Evolutionary conservation across 768 basidiomycete species (phyloP).

Genomic region (Trichaptum fuscoviolaceum): DNA sequence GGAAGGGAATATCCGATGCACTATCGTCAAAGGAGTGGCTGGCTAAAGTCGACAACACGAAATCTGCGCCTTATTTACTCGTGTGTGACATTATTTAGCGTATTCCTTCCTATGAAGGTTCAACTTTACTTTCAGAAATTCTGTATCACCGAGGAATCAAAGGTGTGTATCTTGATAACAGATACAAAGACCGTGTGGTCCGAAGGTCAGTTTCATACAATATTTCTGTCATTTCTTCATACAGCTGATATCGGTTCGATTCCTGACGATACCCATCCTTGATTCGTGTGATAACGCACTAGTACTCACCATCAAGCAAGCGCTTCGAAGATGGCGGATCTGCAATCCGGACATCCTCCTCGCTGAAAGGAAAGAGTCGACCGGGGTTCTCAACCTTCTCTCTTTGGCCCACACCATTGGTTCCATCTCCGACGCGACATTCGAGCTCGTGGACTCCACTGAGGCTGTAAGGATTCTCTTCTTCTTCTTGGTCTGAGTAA

Average conservation of each 20-base stretch:
- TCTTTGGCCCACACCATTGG: constrained; percentile 59
- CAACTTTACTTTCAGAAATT: constrained; percentile 49
- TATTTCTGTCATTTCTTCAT: neutral
- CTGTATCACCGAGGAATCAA: constrained; percentile 46
- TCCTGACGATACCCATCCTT: neutral
- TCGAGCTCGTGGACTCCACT: constrained; percentile 53
- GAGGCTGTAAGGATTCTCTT: constrained; percentile 45
- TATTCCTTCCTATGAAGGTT: constrained; percentile 8
- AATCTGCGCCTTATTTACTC: constrained; percentile 64
- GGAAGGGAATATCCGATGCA: constrained; percentile 49
- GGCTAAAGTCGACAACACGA: constrained; percentile 53
- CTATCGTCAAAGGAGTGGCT: constrained; percentile 72
- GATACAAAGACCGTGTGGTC: constrained; percentile 73
- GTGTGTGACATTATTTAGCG: constrained; percentile 38
- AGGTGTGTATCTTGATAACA: constrained; percentile 55
- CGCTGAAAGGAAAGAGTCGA: constrained; percentile 48
- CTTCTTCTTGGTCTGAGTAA: constrained; percentile 1
- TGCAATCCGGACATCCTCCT: constrained; percentile 38
- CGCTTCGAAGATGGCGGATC: constrained; percentile 66
- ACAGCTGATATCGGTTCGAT: neutral
- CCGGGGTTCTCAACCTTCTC: constrained; percentile 46
- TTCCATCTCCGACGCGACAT: constrained; percentile 48
- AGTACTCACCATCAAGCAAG: constrained; percentile 53
- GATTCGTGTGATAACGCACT: constrained; percentile 7
- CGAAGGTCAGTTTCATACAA: constrained; percentile 46